Evolutionary conservation across 306 rosid species (phyloP), one percentile per base, ranked within the genome.

Genomic region (Sicyos edulis): DNA sequence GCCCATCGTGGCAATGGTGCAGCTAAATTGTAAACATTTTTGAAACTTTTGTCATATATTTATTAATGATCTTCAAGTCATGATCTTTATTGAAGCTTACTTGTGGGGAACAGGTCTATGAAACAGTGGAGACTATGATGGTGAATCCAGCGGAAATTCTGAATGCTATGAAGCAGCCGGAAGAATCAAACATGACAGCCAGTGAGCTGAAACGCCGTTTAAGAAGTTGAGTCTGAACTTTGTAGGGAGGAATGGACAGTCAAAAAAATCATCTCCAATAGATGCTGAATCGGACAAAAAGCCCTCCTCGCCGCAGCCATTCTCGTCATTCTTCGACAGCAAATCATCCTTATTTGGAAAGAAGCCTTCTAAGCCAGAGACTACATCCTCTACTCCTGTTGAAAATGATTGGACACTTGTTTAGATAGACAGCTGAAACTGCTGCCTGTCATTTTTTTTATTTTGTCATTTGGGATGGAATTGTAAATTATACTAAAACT

Each of bases 81-180:
- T 7, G 50, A 42, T 54, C 6, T 8, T 15, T 14, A 15, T 57
- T 20, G 21, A 24, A 37, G 57, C 59, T 44, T 73, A 57, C 47
- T 3, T 61, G 58, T 62, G 47, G 24, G 52, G 19, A 45, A 49
- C 65, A 95, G 99, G 99, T 89, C 50, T 95, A 91, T 76, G 95
- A 87, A 82, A 87, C 99, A 21, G 85, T 95, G 82, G 99, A 95
- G 86, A 79, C 80, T 34, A 83, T 95, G 92, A 53, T 91, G 60
- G 67, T 80, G 66, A 87, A 89, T 87, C 96, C 99, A 1, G 97
- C 91, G 14, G 99, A 95, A 82, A 89, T 86, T 26, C 74, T 85
- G 52, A 89, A 75, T 81, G 79, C 78, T 59, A 72, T 87, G 76
- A 91, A 83, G 81, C 96, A 88, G 78, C 76, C 91, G 3, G 98